These are phyloP conservation scores for Knoxdaviesia capensis DNA, from an alignment of 2,329 filamentous ascomycete genomes.

Conservation along the genomic window DNA sequence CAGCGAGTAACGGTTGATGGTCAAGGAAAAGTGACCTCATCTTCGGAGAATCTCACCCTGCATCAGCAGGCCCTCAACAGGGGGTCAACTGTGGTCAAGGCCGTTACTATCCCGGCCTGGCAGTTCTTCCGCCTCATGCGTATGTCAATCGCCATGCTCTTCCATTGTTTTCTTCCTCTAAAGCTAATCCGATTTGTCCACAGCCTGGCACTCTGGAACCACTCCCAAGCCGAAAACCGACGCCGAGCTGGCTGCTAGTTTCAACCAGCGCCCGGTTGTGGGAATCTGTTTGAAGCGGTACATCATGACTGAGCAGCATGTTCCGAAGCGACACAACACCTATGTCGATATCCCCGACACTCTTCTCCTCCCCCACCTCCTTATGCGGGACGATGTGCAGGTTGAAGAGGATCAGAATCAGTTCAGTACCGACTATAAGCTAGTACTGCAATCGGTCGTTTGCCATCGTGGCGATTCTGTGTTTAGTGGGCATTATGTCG, in stretches of 20 bases:
- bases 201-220: constrained; percentile 64
- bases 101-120: constrained; percentile 91
- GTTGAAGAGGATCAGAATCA: constrained; percentile 35
- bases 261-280: constrained; percentile 67
- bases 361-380: constrained; percentile 69
- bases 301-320: constrained; percentile 48
- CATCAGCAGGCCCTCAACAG: constrained; percentile 22
- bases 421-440: constrained; percentile 77
- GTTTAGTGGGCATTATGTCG: constrained; percentile 79
- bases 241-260: constrained; percentile 71
- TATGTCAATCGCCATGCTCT: constrained; percentile 23
- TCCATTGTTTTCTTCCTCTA: neutral
- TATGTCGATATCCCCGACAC: constrained; percentile 73
- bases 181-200: constrained; percentile 13
- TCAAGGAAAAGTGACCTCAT: constrained; percentile 10
- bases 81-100: constrained; percentile 40
- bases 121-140: constrained; percentile 90
- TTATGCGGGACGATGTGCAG: constrained; percentile 46
- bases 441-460: constrained; percentile 76
- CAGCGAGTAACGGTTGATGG: constrained; percentile 36
- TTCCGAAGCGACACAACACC: constrained; percentile 53
- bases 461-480: constrained; percentile 78
- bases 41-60: constrained; percentile 9
- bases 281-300: constrained; percentile 91
- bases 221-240: constrained; percentile 38